Evolutionary conservation across 1,139 yeast species (phyloP).

Genomic region (Meyerozyma carpophila): DNA sequence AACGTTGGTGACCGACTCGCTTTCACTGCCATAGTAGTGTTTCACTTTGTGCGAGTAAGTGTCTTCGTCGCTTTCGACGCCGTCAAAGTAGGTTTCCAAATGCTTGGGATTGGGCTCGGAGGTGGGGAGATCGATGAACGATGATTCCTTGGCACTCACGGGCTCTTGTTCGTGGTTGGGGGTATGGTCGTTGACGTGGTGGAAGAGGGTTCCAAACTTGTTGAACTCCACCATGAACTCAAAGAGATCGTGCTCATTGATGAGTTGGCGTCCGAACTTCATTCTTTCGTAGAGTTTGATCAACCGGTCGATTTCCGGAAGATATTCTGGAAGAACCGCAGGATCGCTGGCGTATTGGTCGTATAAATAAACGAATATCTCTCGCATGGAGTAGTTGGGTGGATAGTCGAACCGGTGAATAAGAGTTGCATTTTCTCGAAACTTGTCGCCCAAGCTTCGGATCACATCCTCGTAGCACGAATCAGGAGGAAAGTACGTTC

Average conservation of each 20-base stretch:
- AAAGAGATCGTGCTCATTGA: slow-evolving; percentile 56
- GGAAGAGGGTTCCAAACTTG: not conserved
- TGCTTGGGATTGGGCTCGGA: not conserved
- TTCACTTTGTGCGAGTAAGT: not conserved
- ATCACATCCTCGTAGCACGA: slow-evolving; percentile 63
- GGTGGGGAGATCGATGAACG: not conserved
- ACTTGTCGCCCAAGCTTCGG: slow-evolving; percentile 49
- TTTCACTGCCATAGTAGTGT: not conserved
- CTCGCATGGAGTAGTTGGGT: slow-evolving; percentile 41
- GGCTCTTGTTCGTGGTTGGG: not conserved
- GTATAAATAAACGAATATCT: slow-evolving; percentile 27
- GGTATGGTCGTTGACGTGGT: not conserved
- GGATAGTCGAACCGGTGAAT: slow-evolving; percentile 36
- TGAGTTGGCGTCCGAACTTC: slow-evolving; percentile 61
- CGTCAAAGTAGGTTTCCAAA: not conserved
- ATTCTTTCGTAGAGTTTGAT: slow-evolving; percentile 62
- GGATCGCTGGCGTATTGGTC: slow-evolving; percentile 9
- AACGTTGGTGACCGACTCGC: not conserved
- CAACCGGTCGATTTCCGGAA: slow-evolving; percentile 26
- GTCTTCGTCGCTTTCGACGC: not conserved
- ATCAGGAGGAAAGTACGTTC: slow-evolving; percentile 49
- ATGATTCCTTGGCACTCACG: not conserved
- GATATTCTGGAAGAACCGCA: slow-evolving; percentile 5
- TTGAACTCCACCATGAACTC: slow-evolving; percentile 39
- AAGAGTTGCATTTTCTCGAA: slow-evolving; percentile 36